These are phyloP conservation scores for Aspergillus kassunensis DNA, from an alignment of 495 filamentous ascomycete species.

Conservation along the genomic window DNA sequence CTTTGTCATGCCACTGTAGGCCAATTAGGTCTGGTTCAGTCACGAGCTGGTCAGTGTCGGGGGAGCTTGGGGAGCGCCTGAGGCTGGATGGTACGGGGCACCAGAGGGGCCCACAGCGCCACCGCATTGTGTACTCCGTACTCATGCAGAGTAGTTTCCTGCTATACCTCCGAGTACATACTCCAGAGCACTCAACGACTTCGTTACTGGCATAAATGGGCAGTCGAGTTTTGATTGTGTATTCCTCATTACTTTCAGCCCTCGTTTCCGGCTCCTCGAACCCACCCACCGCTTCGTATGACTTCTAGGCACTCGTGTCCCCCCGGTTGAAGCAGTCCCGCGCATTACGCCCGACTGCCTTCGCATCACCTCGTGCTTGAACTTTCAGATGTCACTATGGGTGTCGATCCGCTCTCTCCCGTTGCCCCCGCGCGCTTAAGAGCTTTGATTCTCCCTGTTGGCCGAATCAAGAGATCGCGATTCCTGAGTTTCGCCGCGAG, in stretches of 20 bases:
- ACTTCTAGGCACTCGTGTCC: constrained; percentile 17
- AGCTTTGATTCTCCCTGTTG: constrained; percentile 78
- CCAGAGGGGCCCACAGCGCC: constrained; percentile 3
- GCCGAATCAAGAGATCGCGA: constrained; percentile 74
- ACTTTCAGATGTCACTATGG: constrained; percentile 61
- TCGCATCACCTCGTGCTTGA: constrained; percentile 29
- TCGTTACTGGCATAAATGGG: background rate
- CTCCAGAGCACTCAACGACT: background rate
- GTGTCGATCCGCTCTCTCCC: constrained; percentile 79
- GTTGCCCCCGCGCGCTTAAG: constrained; percentile 84
- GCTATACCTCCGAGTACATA: too few relatives aligned
- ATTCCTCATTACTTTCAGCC: background rate
- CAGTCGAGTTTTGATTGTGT: background rate
- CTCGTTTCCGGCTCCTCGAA: background rate
- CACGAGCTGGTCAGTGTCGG: too few relatives aligned
- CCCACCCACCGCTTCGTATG: constrained; percentile 20
- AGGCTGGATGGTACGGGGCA: background rate
- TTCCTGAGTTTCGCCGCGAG: constrained; percentile 75
- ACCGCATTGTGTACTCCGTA: too few relatives aligned
- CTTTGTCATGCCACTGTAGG: too few relatives aligned
- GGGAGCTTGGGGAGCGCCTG: background rate
- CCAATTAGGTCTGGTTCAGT: too few relatives aligned
- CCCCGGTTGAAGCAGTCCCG: constrained; percentile 34
- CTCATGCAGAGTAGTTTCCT: too few relatives aligned
- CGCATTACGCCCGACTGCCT: constrained; percentile 9